phyloP scores from a whole-genome alignment of 345 rosid genomes.

The Turnera subulata region DNA sequence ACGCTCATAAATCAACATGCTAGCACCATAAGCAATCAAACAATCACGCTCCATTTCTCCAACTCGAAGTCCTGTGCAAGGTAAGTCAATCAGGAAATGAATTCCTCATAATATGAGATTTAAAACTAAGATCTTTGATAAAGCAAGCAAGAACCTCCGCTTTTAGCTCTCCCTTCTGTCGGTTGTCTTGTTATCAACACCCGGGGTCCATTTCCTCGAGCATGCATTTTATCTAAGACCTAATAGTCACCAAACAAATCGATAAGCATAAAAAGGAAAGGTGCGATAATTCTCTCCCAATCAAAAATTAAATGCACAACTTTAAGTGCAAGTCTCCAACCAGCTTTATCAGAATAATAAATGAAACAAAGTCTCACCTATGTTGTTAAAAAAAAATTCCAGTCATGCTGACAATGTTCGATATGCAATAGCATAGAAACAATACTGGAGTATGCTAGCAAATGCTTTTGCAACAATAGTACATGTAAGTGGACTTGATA shows the following conservation, averaged over 20 bases:
- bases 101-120: not conserved
- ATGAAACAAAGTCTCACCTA: no score
- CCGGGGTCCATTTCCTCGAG: constrained; percentile 92
- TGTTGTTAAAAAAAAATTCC: no score
- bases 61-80: constrained; percentile 73
- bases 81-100: not conserved
- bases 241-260: constrained; percentile 17
- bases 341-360: no score
- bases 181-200: constrained; percentile 90
- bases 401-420: no score
- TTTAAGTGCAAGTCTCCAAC: no score
- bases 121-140: constrained; percentile 11
- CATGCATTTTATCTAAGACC: constrained; percentile 95
- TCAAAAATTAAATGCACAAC: not conserved
- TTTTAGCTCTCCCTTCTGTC: constrained; percentile 95
- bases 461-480: no score
- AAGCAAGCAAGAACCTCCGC: constrained; percentile 60
- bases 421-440: no score
- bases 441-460: no score
- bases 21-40: constrained; percentile 94
- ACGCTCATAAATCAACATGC: constrained; percentile 84
- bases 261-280: no score
- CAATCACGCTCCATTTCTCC: constrained; percentile 99
- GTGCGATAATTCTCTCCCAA: not conserved
- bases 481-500: no score